Base-by-base conservation (phyloP, 2,329 filamentous ascomycete species). In the Drechmeria coniospora region DNA sequence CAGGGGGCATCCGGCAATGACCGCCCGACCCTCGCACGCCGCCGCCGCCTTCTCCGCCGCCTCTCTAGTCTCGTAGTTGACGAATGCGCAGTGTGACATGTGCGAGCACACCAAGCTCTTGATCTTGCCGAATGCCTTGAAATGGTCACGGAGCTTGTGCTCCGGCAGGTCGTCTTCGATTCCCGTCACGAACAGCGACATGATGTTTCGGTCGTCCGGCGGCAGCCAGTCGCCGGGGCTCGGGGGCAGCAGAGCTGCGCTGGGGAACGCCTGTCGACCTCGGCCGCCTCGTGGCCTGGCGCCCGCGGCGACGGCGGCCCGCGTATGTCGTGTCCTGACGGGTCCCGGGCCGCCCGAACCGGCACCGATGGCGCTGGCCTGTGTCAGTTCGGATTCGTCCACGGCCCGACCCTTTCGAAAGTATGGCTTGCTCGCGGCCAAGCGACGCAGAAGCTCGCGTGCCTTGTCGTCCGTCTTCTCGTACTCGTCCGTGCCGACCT, bases 391-490 rank as follows among this genome's bases (percentile, higher is more conserved):
- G 10, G 49, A 38, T 39, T 73, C 68, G 30, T 82, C 80, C 25
- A 92, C 61, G 15, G 78, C 61, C 35, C 81, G 70, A 29, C 86
- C 82, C 46, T 90, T 92, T 46, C 86, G 78, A 52, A 93, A 92
- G 50, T 95, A 95, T 0, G 90, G 90, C 49, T 95, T 87, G 49
- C 83, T 94, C 37, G 80, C 79, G 5, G 92, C 92, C 24, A 98
- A 58, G 29, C 83, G 66, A 38, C 82, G 68, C 33, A 98, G 53
- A 9, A 98, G 59, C 41, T 98, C 90, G 32, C 87, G 69, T 3
- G 86, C 90, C 55, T 95, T 95, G 48, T 95, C 87, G 44, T 98
- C 90, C 2, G 87, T 90, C 64, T 94, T 92, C 37, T 92, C 84
- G 48, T 94, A 95, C 39, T 81, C 84, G 48, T 95, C 90, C 7